Evolutionary conservation across 176 grass and related monocot species (phyloP), one percentile per base, ranked within the genome.

Genomic region (Oryza glumipatula): DNA sequence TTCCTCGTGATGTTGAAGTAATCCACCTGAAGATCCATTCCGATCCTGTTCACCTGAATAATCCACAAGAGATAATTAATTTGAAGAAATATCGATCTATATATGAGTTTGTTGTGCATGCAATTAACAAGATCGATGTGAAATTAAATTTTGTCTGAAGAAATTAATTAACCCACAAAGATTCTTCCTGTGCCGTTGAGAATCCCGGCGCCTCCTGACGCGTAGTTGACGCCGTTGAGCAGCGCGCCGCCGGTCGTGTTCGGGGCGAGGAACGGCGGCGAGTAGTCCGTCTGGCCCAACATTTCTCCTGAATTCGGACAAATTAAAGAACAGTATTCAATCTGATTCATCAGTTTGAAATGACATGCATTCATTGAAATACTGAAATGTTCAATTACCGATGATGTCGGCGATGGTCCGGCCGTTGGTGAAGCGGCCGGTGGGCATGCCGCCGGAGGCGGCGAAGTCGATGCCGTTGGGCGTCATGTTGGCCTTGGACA

Each of bases 381-480:
- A 30, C 11, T 21, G 28, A 47, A 11, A 52, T 51, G 41, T 32
- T 67, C n/a, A 16, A 47, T 11, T 65, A 94, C 93, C 96, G 26
- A 92, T 87, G 80, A 98, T 92, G 88, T 98, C 96, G 2, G 93
- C 96, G 78, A 98, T 98, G 58, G 96, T 98, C 66, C 91, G 24
- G 5, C 96, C 96, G 69, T 98, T 98, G 77, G 96, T 98, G 89
- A 92, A 98, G 6, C 96, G 93, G 9, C 96, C 96, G 11, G 96
- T 98, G 4, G 96, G 96, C 65, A 10, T 38, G 1, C 96, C 93
- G 26, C 85, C 96, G 12, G 96, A 89, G n/a, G 96, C 93, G 11
- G 84, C 66, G 80, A 98, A 98, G 83, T 98, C 96, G 69, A 98
- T 98, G 67, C 96, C 96, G 79, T 98, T 98, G 7, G 96, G 96